Conservation (phyloP, 192 early-diverging fungal genomes). For the Phlyctochytrium bullatum region DNA sequence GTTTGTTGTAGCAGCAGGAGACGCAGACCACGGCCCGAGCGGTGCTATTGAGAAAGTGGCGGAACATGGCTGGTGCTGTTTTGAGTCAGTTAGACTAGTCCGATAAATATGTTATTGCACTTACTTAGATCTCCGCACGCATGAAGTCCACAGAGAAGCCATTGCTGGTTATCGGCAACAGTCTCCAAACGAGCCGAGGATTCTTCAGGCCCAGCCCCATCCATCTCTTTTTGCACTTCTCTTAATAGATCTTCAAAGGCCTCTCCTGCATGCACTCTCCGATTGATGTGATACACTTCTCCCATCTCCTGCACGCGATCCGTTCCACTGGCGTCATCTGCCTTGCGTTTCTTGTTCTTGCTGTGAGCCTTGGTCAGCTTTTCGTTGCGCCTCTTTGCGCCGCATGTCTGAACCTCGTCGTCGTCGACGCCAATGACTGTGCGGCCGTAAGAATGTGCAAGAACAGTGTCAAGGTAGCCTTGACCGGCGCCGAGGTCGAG, state of each 20-base stretch:
- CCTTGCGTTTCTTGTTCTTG: no score
- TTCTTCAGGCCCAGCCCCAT: conserved; percentile 1
- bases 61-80: conserved; percentile 69
- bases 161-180: no score
- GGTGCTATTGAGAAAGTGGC: conserved; percentile 44
- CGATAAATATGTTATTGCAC: no score
- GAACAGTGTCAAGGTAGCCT: conserved; percentile 65
- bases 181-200: no score
- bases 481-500: conserved; percentile 79
- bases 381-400: conserved; percentile 61
- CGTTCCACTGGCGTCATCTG: neutral
- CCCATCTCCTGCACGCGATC: conserved; percentile 4
- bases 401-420: conserved; percentile 67
- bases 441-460: conserved; percentile 65
- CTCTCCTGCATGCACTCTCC: conserved; percentile 30
- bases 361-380: conserved; percentile 44
- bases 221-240: conserved; percentile 16
- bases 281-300: conserved; percentile 31
- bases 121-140: conserved; percentile 83
- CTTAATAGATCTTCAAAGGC: conserved; percentile 22
- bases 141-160: conserved; percentile 79
- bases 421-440: conserved; percentile 70
- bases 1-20: conserved; percentile 84
- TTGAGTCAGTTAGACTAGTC: no score
- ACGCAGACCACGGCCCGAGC: conserved; percentile 59